phyloP scores from a whole-genome alignment of 306 rosid species.

The Arachis hypogaea region DNA sequence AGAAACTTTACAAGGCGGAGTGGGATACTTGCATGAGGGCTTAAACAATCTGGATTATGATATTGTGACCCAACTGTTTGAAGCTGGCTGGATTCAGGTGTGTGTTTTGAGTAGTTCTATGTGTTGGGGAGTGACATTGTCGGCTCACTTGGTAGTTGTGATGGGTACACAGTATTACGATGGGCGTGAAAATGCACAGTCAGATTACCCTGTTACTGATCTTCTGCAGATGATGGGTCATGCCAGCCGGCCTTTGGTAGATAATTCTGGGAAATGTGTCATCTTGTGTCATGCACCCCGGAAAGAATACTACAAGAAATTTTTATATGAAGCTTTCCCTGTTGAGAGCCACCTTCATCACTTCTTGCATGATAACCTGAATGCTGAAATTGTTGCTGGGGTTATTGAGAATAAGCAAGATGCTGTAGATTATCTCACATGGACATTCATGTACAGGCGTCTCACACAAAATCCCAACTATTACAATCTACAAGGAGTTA shows the following conservation, averaged over 20 bases:
- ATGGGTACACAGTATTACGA: conserved; percentile 97
- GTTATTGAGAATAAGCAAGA: conserved; percentile 89
- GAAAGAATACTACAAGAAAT: conserved; percentile 90
- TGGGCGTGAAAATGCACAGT: conserved; percentile 87
- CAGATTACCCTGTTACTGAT: conserved; percentile 94
- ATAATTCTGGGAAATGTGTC: conserved; percentile 91
- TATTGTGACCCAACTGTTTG: conserved; percentile 74
- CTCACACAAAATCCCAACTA: conserved; percentile 94
- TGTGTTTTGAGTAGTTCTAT: conserved; percentile 92
- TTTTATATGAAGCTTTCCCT: conserved; percentile 91
- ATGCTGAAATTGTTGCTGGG: conserved; percentile 86
- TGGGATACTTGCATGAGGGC: conserved; percentile 96
- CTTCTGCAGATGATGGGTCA: conserved; percentile 98
- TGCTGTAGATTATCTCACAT: conserved; percentile 94
- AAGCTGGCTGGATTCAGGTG: conserved; percentile 87
- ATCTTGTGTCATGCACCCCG: conserved; percentile 95
- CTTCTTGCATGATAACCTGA: conserved; percentile 81
- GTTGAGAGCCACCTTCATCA: conserved; percentile 96
- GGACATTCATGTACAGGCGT: conserved; percentile 96
- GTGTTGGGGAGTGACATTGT: conserved; percentile 88
- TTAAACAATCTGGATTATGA: conserved; percentile 69
- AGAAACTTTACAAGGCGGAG: conserved; percentile 77
- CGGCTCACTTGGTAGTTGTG: conserved; percentile 94
- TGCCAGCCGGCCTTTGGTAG: conserved; percentile 90
- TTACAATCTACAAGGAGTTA: conserved; percentile 94